These are phyloP conservation scores for Lepraria neglecta DNA, from an alignment of 495 filamentous ascomycete genomes.

Conservation along the genomic window DNA sequence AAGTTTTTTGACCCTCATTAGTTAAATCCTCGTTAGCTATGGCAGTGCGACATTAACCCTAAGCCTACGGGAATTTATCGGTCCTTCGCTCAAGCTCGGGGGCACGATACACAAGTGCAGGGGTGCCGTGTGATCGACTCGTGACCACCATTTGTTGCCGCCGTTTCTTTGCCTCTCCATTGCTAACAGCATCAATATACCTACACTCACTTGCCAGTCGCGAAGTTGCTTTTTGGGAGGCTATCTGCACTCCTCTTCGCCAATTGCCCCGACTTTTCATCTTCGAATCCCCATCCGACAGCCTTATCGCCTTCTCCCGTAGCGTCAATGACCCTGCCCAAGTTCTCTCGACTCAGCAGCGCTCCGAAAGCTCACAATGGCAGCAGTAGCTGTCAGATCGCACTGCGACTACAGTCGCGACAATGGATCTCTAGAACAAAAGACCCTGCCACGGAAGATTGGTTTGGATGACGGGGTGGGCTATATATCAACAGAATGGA, in stretches of 20 bases:
- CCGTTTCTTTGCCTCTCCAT: constrained; percentile 3
- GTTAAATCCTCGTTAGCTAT: background rate
- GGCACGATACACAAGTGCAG: constrained; percentile 17
- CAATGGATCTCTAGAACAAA: constrained; percentile 19
- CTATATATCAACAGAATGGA: background rate
- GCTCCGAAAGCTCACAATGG: constrained; percentile 21
- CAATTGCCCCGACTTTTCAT: background rate
- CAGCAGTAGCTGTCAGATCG: constrained; percentile 27
- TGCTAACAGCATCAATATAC: constrained; percentile 3
- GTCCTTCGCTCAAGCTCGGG: constrained; percentile 12
- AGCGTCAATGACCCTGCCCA: constrained; percentile 21
- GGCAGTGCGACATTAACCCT: constrained; percentile 1
- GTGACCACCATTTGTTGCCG: constrained; percentile 16
- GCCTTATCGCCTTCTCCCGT: constrained; percentile 9
- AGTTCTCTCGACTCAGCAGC: constrained; percentile 16
- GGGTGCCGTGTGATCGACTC: constrained; percentile 10
- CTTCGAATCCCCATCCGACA: background rate
- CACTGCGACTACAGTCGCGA: constrained; percentile 24
- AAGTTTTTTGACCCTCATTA: background rate
- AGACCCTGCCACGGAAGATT: constrained; percentile 26
- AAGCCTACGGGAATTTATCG: constrained; percentile 7
- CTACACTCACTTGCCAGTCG: background rate
- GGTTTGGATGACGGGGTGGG: constrained; percentile 24
- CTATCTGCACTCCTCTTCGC: constrained; percentile 11
- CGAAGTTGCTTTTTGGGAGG: constrained; percentile 10